These are phyloP conservation scores for Knoxdaviesia capensis DNA, from an alignment of 2,329 filamentous ascomycete genomes.

Conservation along the genomic window DNA sequence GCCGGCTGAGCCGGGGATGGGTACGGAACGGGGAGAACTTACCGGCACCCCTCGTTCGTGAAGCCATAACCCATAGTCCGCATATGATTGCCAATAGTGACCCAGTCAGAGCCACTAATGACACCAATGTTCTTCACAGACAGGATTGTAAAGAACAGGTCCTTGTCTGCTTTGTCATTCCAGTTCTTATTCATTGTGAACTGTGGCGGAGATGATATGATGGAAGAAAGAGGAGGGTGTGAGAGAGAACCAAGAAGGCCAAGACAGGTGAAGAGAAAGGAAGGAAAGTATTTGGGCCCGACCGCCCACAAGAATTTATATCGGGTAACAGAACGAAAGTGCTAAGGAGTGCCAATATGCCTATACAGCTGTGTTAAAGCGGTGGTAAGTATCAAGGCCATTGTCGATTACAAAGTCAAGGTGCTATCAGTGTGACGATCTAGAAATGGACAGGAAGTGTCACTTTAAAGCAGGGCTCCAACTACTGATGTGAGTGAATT, in stretches of 20 bases:
- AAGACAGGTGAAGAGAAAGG: background rate
- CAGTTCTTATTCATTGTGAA: constrained; percentile 36
- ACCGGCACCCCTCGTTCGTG: constrained; percentile 45
- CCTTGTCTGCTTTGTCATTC: constrained; percentile 40
- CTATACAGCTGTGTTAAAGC: too few relatives aligned
- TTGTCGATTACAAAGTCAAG: too few relatives aligned
- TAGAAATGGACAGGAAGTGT: too few relatives aligned
- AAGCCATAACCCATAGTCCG: constrained; percentile 37
- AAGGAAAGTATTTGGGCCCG: too few relatives aligned
- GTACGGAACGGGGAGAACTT: constrained; percentile 12
- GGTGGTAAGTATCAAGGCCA: too few relatives aligned
- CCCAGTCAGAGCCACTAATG: constrained; percentile 42
- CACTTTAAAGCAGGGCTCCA: too few relatives aligned
- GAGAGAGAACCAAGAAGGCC: background rate
- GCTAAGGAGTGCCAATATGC: too few relatives aligned
- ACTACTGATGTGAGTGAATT: too few relatives aligned
- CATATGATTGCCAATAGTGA: constrained; percentile 40
- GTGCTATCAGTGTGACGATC: too few relatives aligned
- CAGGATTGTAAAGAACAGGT: constrained; percentile 42
- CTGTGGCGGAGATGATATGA: constrained; percentile 2
- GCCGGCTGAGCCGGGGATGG: too few relatives aligned
- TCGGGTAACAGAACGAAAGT: too few relatives aligned
- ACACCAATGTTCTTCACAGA: constrained; percentile 42
- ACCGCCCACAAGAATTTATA: too few relatives aligned
- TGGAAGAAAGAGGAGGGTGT: background rate